These are phyloP conservation scores for Hymenoscyphus repandus DNA, from an alignment of 2,329 filamentous ascomycete genomes.

Conservation along the genomic window DNA sequence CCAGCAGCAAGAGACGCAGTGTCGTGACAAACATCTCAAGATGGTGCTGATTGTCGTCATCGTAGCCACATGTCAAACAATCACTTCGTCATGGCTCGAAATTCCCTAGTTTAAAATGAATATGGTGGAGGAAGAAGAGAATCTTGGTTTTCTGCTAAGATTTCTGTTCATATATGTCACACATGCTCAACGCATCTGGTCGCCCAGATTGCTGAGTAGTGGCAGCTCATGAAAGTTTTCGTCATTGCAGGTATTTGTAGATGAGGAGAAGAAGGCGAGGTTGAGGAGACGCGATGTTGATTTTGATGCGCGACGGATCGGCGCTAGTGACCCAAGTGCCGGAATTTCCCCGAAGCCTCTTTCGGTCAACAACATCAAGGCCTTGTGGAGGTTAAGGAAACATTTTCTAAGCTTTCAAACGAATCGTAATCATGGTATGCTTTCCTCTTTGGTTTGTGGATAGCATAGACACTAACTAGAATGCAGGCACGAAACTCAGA, in stretches of 20 bases:
- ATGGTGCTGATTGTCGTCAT: conserved; percentile 30
- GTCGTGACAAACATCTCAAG: conserved; percentile 24
- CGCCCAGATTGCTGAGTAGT: conserved; percentile 25
- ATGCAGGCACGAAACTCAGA: conserved; percentile 86
- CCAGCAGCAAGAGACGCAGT: conserved; percentile 10
- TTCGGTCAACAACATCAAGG: background rate
- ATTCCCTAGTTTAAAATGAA: conserved; percentile 6
- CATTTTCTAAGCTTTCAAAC: background rate
- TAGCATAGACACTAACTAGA: conserved; percentile 9
- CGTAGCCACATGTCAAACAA: conserved; percentile 11
- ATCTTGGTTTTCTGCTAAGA: conserved; percentile 29
- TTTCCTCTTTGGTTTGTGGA: background rate
- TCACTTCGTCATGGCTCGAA: conserved; percentile 5
- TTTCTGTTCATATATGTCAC: conserved; percentile 33
- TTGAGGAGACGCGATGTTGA: conserved; percentile 14
- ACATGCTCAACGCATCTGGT: conserved; percentile 26
- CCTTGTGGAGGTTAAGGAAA: background rate
- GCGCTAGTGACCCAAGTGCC: conserved; percentile 5
- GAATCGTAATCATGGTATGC: conserved; percentile 28
- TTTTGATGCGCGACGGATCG: conserved; percentile 7
- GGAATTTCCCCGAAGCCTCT: background rate
- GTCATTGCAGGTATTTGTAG: conserved; percentile 30
- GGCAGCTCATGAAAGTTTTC: conserved; percentile 31
- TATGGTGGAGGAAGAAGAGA: conserved; percentile 5
- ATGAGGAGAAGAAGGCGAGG: conserved; percentile 4